These are phyloP conservation scores for Castanea mollissima DNA, from an alignment of 306 rosid species.

Conservation along the genomic window DNA sequence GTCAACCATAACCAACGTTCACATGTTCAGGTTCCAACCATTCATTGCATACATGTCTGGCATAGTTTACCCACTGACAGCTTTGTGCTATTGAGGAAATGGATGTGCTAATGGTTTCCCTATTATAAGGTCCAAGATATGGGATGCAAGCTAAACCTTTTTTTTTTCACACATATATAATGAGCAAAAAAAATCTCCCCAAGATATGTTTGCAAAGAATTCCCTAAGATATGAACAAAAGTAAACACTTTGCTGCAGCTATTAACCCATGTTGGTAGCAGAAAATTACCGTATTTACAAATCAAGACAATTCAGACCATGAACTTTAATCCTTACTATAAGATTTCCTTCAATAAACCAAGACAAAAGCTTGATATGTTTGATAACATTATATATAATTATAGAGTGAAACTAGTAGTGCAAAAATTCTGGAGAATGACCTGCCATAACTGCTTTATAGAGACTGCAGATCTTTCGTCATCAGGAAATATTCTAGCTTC, in stretches of 20 bases:
- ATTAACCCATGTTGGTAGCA: too few relatives aligned
- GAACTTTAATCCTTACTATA: neutral
- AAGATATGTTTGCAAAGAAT: neutral
- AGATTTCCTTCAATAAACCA: neutral
- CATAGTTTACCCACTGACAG: neutral
- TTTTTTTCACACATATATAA: neutral
- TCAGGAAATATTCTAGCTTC: slow-evolving; percentile 82
- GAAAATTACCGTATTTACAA: neutral
- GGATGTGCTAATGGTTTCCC: neutral
- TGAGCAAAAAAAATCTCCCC: neutral
- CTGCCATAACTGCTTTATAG: slow-evolving; percentile 92
- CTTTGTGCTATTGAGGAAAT: neutral
- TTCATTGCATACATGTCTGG: neutral
- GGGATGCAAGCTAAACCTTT: neutral
- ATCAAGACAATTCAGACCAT: too few relatives aligned
- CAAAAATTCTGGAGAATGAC: slow-evolving; percentile 29
- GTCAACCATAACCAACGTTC: neutral
- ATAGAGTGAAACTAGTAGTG: neutral
- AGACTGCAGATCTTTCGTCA: slow-evolving; percentile 86
- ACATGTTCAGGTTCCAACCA: neutral
- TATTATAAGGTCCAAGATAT: neutral
- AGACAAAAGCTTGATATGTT: neutral
- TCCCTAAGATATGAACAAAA: neutral
- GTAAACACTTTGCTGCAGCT: neutral
- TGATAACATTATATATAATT: neutral